A percentile compares a stretch with the other conserved stretches of the same genome.
Evolutionary conservation across 2,329 filamentous ascomycete species (phyloP).

Genomic region (Cytospora piceicola): DNA sequence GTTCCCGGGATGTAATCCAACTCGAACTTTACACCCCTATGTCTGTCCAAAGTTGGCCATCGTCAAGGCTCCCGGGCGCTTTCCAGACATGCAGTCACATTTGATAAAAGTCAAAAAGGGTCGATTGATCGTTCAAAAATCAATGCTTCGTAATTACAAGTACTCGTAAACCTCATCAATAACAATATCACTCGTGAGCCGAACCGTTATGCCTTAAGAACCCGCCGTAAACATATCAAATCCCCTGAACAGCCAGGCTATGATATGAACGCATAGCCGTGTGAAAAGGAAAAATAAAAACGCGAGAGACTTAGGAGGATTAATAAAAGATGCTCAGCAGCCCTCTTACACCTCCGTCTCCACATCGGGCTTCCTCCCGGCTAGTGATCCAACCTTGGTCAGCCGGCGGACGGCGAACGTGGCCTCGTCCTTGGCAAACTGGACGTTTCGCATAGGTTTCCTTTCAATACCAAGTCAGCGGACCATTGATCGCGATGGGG

Average conservation of each 20-base stretch:
- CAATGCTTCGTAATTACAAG: background rate
- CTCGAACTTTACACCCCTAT: no score
- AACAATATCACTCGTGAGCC: background rate
- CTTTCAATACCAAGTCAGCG: constrained; percentile 31
- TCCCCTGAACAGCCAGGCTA: background rate
- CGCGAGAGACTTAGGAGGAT: background rate
- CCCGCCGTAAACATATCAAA: background rate
- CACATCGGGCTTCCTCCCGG: constrained; percentile 83
- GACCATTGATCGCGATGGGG: background rate
- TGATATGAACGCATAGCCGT: background rate
- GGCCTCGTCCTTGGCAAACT: constrained; percentile 87
- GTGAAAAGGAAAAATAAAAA: no score
- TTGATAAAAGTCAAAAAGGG: no score
- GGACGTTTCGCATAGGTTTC: constrained; percentile 80
- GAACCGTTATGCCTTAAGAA: background rate
- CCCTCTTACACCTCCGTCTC: constrained; percentile 69
- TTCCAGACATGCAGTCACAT: no score
- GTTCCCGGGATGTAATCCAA: no score
- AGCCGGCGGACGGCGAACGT: constrained; percentile 77
- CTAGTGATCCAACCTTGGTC: constrained; percentile 75
- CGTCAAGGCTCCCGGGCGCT: no score
- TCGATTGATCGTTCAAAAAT: background rate
- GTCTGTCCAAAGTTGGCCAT: no score
- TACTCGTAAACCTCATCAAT: background rate
- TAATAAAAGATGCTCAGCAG: background rate